Conservation (phyloP, 2,329 filamentous ascomycete species). For the Tolypocladium amazonense region DNA sequence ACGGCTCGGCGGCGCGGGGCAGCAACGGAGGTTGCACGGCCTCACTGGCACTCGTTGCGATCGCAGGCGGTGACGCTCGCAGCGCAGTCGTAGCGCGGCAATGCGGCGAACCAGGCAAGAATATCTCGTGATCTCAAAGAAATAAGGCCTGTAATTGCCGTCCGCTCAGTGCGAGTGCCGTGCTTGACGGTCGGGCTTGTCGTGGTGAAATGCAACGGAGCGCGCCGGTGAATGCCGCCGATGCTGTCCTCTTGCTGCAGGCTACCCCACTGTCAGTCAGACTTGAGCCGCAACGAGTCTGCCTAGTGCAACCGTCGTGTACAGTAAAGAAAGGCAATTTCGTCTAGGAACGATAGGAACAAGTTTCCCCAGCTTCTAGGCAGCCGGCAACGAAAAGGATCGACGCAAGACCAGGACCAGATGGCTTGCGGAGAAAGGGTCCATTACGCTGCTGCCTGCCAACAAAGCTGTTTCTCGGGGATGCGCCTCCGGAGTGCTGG, state of each 20-base stretch:
- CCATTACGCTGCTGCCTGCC: constrained; percentile 4
- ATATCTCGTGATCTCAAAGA: neutral
- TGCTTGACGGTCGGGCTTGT: neutral
- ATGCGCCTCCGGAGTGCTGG: neutral
- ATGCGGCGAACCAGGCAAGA: neutral
- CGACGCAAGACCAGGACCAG: neutral
- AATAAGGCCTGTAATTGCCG: neutral
- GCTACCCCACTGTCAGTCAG: neutral
- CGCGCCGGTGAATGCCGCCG: neutral
- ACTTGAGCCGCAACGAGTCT: neutral
- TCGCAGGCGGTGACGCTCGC: neutral
- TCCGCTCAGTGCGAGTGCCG: neutral
- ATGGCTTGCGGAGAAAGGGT: neutral
- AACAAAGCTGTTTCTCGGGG: neutral
- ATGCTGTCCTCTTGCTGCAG: neutral
- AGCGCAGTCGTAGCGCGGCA: neutral
- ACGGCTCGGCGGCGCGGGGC: neutral
- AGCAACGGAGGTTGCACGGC: neutral
- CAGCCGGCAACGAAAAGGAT: neutral
- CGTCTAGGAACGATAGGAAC: neutral
- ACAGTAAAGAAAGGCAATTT: too few species aligned
- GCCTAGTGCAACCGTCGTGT: neutral
- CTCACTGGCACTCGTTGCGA: neutral
- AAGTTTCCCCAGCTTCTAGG: neutral
- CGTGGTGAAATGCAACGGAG: neutral